A percentile compares a stretch with the other conserved stretches of the same genome.
Evolutionary conservation across 2,329 filamentous ascomycete species (phyloP).

Genomic region (Phialophora chinensis): DNA sequence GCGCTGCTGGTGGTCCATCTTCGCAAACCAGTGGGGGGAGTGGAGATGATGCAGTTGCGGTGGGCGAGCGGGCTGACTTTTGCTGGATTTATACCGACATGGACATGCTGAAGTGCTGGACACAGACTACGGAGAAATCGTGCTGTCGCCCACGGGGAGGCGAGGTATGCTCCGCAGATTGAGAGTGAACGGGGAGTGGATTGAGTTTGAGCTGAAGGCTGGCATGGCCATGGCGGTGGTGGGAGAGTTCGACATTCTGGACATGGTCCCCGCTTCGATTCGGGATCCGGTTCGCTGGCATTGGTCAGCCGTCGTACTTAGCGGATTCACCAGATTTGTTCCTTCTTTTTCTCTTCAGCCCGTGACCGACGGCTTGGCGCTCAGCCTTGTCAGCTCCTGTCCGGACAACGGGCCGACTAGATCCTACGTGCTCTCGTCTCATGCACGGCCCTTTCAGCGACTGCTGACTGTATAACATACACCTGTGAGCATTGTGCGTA

Average conservation of each 20-base stretch:
- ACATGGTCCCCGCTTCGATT: background rate
- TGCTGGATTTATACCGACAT: slow-evolving; percentile 2
- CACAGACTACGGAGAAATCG: slow-evolving; percentile 1
- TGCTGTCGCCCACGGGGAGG: background rate
- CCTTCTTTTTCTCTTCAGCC: background rate
- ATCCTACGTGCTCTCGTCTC: background rate
- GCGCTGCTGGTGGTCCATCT: slow-evolving; percentile 28
- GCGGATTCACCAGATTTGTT: background rate
- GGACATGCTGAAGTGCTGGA: slow-evolving; percentile 1
- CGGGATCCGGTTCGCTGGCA: background rate
- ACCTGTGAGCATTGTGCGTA: no score
- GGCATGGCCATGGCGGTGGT: background rate
- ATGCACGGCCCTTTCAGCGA: background rate
- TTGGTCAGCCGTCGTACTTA: background rate
- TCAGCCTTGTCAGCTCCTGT: background rate
- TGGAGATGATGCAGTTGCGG: slow-evolving; percentile 1
- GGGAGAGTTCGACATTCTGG: background rate
- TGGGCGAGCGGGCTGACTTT: slow-evolving; percentile 7
- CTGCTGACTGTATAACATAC: background rate
- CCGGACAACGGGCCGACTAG: background rate
- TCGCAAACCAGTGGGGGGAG: background rate
- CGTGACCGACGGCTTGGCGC: background rate
- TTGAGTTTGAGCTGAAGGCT: slow-evolving; percentile 4
- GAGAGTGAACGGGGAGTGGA: background rate
- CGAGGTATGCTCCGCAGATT: background rate